phyloP scores from a whole-genome alignment of 2,329 filamentous ascomycete genomes.

The Ceratocystiopsis minuta region DNA sequence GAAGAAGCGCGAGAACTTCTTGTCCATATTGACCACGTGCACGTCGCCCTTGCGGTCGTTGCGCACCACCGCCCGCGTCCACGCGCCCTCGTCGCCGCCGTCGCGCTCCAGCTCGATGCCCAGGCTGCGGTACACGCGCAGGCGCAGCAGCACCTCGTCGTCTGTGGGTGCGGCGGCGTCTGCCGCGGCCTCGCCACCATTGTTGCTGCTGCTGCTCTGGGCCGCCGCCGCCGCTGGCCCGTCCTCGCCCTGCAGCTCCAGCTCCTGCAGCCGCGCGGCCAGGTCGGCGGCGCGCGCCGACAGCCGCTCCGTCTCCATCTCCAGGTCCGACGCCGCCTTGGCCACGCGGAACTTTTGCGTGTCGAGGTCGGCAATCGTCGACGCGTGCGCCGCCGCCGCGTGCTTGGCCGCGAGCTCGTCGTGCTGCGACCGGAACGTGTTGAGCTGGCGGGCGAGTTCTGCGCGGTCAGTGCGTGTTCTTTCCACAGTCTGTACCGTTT shows the following conservation, averaged over 20 bases:
- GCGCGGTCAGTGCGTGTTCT: not conserved
- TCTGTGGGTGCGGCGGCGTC: constrained; percentile 25
- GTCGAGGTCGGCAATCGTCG: constrained; percentile 70
- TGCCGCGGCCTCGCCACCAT: constrained; percentile 4
- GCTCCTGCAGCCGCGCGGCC: constrained; percentile 54
- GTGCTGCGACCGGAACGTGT: constrained; percentile 58
- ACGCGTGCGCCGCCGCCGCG: constrained; percentile 63
- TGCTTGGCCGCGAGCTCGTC: constrained; percentile 57
- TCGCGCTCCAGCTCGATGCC: constrained; percentile 77
- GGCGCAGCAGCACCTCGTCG: constrained; percentile 51
- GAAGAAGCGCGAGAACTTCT: constrained; percentile 78
- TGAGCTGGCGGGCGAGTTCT: constrained; percentile 56
- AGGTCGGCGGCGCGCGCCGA: constrained; percentile 61
- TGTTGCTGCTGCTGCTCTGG: no score
- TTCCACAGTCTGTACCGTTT: not conserved
- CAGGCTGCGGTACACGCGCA: constrained; percentile 80
- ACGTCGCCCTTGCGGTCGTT: constrained; percentile 82
- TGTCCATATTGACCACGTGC: constrained; percentile 84
- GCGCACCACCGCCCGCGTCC: constrained; percentile 67
- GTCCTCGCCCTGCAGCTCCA: constrained; percentile 77
- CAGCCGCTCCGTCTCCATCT: constrained; percentile 89
- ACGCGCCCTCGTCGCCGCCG: constrained; percentile 48
- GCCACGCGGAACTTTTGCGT: constrained; percentile 87
- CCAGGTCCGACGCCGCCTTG: constrained; percentile 75
- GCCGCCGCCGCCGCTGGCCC: constrained; percentile 23